Base-by-base conservation (phyloP, 192 early-diverging fungal species). In the Piromyces sp. region DNA sequence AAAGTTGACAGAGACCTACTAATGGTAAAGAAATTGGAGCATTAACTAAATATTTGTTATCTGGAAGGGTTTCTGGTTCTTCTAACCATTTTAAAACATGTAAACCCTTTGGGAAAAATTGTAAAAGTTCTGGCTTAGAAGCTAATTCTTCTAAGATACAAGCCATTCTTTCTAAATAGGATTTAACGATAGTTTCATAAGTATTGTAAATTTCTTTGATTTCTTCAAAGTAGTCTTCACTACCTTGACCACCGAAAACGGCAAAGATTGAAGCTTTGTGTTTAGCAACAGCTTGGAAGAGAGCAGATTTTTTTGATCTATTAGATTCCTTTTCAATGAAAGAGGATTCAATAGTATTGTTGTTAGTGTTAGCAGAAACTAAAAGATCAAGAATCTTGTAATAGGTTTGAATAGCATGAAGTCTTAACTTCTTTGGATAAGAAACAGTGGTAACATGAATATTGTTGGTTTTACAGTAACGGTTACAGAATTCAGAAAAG, bases 181-280 rank as follows among this genome's bases (percentile, higher is more conserved):
- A 88, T 83, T 92, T 89, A 30, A 94, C 87, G 78, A 95, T 84
- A 79, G 92, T 87, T 83, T 93, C 90, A 87, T 96, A 96, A 84
- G 94, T 94, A 81, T 88, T 87, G 86, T 91, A 94, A 30, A 94
- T 90, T 80, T 90, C 88, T 40, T 92, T 92, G 30, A 96, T 89
- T 87, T 98, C 96, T 85, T 94, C 92, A 90, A 98, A 95, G 90
- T 96, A 98, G 82, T 95, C 95, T 82, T 95, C 93, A 84, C 95
- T 96, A 82, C 96, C 96, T 88, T 98, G 96, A 78, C 96, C 96
- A 82, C 96, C 96, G 92, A 98, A 98, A 82, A 98, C 91, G 40
- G 95, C 94, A 84, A 95, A 92, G 37, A 94, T 30, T 13, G 86
- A 81, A 16, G 85, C 82, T 17, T 30, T 81, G 26, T 68, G 51